Base-by-base conservation (phyloP, 108 stramenopile species). In the Schizochytrium sp. region DNA sequence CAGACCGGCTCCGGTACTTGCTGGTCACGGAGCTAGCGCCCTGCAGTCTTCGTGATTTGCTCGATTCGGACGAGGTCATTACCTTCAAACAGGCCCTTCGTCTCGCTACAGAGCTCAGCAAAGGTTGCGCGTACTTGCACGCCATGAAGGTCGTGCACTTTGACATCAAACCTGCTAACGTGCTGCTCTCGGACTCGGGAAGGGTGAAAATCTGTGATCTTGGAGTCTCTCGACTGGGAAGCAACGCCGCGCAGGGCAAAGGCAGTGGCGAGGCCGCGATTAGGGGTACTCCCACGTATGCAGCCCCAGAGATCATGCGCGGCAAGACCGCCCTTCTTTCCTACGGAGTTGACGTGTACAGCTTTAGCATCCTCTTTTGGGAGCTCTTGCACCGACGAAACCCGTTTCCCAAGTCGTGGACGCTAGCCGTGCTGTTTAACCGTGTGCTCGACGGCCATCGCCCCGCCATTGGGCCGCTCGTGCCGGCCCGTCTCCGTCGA, bases 311-410 rank as follows among this genome's bases (percentile, higher is more conserved):
- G 51, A 83, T 83, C 28, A 53, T 83, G 76, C 76, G 51, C n/a
- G 76, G 76, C 45, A 83, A 47, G 28, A 53, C 76, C 6, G 16
- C 76, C 16, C 19, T 53, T 43, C 76, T 83, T 12, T 47, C 76
- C 18, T 83, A 53, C 51, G 51, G 76, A 6, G 76, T 83, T 4
- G 76, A 83, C 23, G 76, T 83, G 23, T 83, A 83, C 51, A 53
- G 48, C 76, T 83, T 47, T 12, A 53, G 48, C 4, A 47, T 83
- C 51, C 25, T 83, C n/a, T 8, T 83, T 53, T 83, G 76, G 76
- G 76, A 83, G 51, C 45, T 83, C 48, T 53, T 83, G 48, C 76
- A 83, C 76, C 76, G 76, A n/a, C 76, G 76, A 21, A 83, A 83
- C 76, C 76, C 76, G 28, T 53, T 53, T 1, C 76, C 76, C 48